Evolutionary conservation across 495 filamentous ascomycete species (phyloP), one percentile per base, ranked within the genome.

Genomic region (Evansstolkia leycettana): DNA sequence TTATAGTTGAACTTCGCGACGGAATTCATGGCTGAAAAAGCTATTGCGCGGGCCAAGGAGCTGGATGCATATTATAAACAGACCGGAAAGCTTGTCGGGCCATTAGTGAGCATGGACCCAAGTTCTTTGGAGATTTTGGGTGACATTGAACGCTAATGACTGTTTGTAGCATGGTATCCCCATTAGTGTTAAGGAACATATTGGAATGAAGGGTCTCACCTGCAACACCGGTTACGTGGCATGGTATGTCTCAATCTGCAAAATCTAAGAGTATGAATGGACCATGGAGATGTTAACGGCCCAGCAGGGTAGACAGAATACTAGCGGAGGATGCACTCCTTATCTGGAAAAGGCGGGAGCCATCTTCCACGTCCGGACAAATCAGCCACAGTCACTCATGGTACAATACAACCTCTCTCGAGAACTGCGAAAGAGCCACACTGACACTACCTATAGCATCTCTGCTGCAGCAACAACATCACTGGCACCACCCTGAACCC

Each of bases 401-500:
- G 60, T 65, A 51, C 7, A 43, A 3, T 9, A 8, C 36, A 17
- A 16, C 8, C n/a, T n/a, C 20, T 23, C 20, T 9, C 20, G 20
- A 5, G 5, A 23, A 23, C 9, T 9, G 5, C 20, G 9, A 23
- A 23, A 4, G 5, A 4, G 5, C 20, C 20, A 23, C 9, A 23
- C 20, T 9, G 5, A 23, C 20, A 23, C 4, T 23, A 5, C 20
- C 9, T 5, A 23, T 9, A 64, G 60, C 60, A 65, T 18, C 52
- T 65, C 17, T 59, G 55, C 40, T 65, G 58, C 45, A 55, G 40
- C 13, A 83, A 80, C 51, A 80, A 82, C 45, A 51, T 84, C 18
- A 73, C 78, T 25, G 78, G 79, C 8, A 60, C 67, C 7, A 76
- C 73, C 0, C 38, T 73, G 5, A 84, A 88, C 52, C 80, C 79